Percentiles rank a stretch among this genome's conserved stretches.
These are phyloP conservation scores for Cladosporium cucumerinum DNA, from an alignment of 2,329 filamentous ascomycete species.

Conservation along the genomic window DNA sequence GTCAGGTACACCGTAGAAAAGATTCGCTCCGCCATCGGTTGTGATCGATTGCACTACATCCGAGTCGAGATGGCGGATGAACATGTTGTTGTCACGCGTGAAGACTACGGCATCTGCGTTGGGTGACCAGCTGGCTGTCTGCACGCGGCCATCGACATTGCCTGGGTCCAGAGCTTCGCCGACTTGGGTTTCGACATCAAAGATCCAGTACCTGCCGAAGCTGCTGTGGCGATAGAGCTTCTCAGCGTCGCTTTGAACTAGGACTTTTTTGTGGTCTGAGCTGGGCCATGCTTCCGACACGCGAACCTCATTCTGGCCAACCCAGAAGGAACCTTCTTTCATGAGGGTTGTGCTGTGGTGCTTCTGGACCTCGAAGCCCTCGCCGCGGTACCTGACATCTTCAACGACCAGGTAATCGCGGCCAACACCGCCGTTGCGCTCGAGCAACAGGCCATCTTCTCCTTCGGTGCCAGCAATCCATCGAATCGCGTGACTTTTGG, in stretches of 20 bases:
- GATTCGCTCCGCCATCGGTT: conserved; percentile 76
- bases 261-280: conserved; percentile 77
- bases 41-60: conserved; percentile 70
- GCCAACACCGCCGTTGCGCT: conserved; percentile 58
- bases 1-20: conserved; percentile 95
- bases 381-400: conserved; percentile 65
- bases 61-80: conserved; percentile 64
- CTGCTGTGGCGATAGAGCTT: conserved; percentile 89
- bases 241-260: conserved; percentile 69
- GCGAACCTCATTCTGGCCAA: conserved; percentile 53
- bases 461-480: conserved; percentile 70
- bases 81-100: conserved; percentile 87
- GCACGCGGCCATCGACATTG: conserved; percentile 63
- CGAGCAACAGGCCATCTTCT: conserved; percentile 81
- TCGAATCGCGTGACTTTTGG: conserved; percentile 63
- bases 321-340: conserved; percentile 62
- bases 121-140: conserved; percentile 88
- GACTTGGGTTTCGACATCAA: conserved; percentile 78
- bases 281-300: conserved; percentile 70
- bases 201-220: conserved; percentile 83
- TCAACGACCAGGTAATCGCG: conserved; percentile 81
- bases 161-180: conserved; percentile 73
- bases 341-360: conserved; percentile 68
- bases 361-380: conserved; percentile 41
- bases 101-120: conserved; percentile 84